Evolutionary conservation across 176 grass and related monocot species (phyloP).

Genomic region (Avena insularis): DNA sequence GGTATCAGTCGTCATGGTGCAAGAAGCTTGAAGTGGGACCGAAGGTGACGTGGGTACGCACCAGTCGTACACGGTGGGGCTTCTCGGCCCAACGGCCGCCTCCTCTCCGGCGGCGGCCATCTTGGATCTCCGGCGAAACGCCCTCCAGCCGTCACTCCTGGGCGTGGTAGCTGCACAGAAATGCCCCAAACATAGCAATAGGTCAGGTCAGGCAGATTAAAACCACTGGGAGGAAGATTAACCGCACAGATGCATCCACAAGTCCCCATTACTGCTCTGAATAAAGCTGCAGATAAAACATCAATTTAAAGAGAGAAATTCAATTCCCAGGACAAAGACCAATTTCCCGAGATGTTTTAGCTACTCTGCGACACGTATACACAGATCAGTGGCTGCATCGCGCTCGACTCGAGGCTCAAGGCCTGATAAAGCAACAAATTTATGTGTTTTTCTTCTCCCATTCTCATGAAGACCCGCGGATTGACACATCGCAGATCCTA

Average conservation of each 20-base stretch:
- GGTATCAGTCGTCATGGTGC: neutral
- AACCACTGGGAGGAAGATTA: neutral
- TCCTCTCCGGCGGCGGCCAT: slow-evolving; percentile 26
- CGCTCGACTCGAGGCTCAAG: neutral
- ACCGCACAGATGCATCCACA: slow-evolving; percentile 5
- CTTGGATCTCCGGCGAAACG: slow-evolving; percentile 58
- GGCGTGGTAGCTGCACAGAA: slow-evolving; percentile 54
- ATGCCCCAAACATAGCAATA: neutral
- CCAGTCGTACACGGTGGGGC: slow-evolving; percentile 95
- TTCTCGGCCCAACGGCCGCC: slow-evolving; percentile 58
- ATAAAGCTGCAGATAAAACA: neutral
- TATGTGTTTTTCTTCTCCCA: neutral
- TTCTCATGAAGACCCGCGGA: neutral
- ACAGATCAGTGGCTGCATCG: slow-evolving; percentile 14
- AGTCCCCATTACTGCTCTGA: neutral
- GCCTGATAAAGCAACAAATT: neutral
- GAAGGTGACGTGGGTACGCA: slow-evolving; percentile 40
- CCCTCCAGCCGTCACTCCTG: slow-evolving; percentile 58
- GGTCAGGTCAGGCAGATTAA: neutral
- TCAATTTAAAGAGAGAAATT: neutral
- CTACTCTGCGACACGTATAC: neutral
- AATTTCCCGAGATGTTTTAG: neutral
- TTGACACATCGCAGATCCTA: slow-evolving; percentile 21
- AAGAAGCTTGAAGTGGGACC: neutral
- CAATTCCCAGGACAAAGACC: neutral